Conservation (phyloP, 108 stramenopile species). For the Nitzschia sp. region DNA sequence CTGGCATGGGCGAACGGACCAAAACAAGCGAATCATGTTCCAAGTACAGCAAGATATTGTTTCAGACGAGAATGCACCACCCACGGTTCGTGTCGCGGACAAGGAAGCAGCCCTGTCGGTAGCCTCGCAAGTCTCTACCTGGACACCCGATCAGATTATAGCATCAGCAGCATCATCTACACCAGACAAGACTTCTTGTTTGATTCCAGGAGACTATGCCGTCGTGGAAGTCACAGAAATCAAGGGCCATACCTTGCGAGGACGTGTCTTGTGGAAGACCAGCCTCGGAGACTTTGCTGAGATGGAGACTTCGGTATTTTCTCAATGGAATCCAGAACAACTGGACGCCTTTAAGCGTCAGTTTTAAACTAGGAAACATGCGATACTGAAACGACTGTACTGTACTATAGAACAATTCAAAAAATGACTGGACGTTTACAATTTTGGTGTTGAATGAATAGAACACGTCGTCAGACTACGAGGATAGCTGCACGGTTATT, state of each 20-base stretch:
- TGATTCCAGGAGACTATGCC: conserved; percentile 75
- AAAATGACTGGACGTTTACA: too few relatives aligned
- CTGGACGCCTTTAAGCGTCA: conserved; percentile 4
- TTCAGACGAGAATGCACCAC: not conserved
- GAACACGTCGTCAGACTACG: too few relatives aligned
- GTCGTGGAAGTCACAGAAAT: conserved; percentile 74
- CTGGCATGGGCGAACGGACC: conserved; percentile 79
- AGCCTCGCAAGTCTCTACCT: too few relatives aligned
- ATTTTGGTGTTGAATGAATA: too few relatives aligned
- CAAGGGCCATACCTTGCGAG: conserved; percentile 79
- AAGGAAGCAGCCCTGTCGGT: not conserved
- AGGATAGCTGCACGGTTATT: too few relatives aligned
- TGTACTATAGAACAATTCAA: too few relatives aligned
- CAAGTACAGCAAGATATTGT: conserved; percentile 13
- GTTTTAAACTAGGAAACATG: not conserved
- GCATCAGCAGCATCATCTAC: not conserved
- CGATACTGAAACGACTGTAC: too few relatives aligned
- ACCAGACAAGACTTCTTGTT: not conserved
- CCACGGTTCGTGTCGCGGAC: conserved; percentile 1
- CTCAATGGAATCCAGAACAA: conserved; percentile 2
- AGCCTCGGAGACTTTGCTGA: conserved; percentile 32
- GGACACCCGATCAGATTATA: not conserved
- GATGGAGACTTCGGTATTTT: conserved; percentile 8
- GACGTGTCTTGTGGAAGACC: conserved; percentile 62
- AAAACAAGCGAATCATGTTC: conserved; percentile 78